Percentiles rank a stretch among this genome's conserved stretches.
phyloP scores from a whole-genome alignment of 352 stramenopile genomes.

The Phytophthora quininea region DNA sequence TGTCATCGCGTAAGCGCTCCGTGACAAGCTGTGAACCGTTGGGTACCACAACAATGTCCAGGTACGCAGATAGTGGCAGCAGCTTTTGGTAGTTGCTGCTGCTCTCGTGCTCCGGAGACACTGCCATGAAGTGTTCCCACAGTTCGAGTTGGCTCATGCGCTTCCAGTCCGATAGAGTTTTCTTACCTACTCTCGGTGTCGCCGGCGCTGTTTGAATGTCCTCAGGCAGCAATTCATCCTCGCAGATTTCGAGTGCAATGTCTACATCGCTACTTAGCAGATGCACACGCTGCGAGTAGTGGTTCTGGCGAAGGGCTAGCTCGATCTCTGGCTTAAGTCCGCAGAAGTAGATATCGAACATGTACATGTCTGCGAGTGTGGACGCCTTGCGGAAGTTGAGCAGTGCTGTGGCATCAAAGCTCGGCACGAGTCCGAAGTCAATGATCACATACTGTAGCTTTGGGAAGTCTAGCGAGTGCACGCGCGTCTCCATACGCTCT shows the following conservation, averaged over 20 bases:
- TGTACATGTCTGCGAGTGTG: slow-evolving; percentile 61
- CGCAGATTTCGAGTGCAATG: slow-evolving; percentile 67
- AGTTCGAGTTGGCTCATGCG: slow-evolving; percentile 66
- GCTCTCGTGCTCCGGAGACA: slow-evolving; percentile 36
- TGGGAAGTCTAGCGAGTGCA: slow-evolving; percentile 59
- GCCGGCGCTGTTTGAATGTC: slow-evolving; percentile 43
- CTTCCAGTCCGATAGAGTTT: slow-evolving; percentile 59
- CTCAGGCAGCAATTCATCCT: slow-evolving; percentile 58
- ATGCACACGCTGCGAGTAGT: slow-evolving; percentile 52
- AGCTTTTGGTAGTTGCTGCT: slow-evolving; percentile 52
- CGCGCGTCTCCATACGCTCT: slow-evolving; percentile 73
- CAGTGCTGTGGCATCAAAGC: slow-evolving; percentile 78
- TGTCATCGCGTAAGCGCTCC: slow-evolving; percentile 51
- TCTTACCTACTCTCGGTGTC: slow-evolving; percentile 23
- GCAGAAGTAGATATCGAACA: slow-evolving; percentile 85
- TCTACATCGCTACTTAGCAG: slow-evolving; percentile 59
- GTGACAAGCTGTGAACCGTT: slow-evolving; percentile 46
- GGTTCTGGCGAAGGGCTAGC: slow-evolving; percentile 51
- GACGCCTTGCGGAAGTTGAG: slow-evolving; percentile 78
- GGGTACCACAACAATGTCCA: slow-evolving; percentile 62
- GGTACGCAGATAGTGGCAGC: slow-evolving; percentile 59
- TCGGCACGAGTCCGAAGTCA: slow-evolving; percentile 81
- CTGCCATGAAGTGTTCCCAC: slow-evolving; percentile 71
- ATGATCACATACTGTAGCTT: slow-evolving; percentile 76
- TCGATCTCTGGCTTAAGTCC: slow-evolving; percentile 62